phyloP scores from a whole-genome alignment of 2,329 filamentous ascomycete species.

The Fusarium cyanostomum region DNA sequence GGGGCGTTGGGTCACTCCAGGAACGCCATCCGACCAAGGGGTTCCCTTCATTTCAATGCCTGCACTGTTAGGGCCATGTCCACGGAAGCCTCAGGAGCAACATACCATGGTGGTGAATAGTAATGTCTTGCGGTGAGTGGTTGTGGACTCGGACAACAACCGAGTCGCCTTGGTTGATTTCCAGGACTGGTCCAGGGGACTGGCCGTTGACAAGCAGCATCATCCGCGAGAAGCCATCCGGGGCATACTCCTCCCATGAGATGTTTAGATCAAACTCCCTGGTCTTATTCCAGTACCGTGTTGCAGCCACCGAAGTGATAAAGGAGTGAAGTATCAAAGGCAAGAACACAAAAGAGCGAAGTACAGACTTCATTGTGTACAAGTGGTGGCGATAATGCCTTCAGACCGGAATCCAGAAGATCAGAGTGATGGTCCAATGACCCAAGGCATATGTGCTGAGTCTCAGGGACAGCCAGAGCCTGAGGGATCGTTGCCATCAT shows the following conservation, averaged over 20 bases:
- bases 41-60: slow-evolving; percentile 61
- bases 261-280: slow-evolving; percentile 44
- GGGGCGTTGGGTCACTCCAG: slow-evolving; percentile 63
- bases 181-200: slow-evolving; percentile 69
- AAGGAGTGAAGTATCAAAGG: slow-evolving; percentile 13
- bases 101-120: slow-evolving; percentile 61
- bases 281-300: slow-evolving; percentile 5
- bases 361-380: slow-evolving; percentile 20
- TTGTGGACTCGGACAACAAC: slow-evolving; percentile 58
- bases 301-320: slow-evolving; percentile 9
- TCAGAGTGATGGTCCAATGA: not conserved
- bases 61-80: slow-evolving; percentile 25
- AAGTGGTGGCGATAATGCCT: too few species aligned
- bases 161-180: slow-evolving; percentile 61
- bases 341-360: slow-evolving; percentile 2
- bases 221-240: slow-evolving; percentile 56
- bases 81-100: accelerated
- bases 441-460: too few species aligned
- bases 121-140: slow-evolving; percentile 56
- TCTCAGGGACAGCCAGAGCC: too few species aligned
- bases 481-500: too few species aligned
- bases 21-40: slow-evolving; percentile 69
- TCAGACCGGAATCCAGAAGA: too few species aligned
- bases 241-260: slow-evolving; percentile 52
- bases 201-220: slow-evolving; percentile 66